Evolutionary conservation across 1,284 basidiomycete genomes (phyloP), one percentile per base, ranked within the genome.

Genomic region (Cryptococcus sp.): DNA sequence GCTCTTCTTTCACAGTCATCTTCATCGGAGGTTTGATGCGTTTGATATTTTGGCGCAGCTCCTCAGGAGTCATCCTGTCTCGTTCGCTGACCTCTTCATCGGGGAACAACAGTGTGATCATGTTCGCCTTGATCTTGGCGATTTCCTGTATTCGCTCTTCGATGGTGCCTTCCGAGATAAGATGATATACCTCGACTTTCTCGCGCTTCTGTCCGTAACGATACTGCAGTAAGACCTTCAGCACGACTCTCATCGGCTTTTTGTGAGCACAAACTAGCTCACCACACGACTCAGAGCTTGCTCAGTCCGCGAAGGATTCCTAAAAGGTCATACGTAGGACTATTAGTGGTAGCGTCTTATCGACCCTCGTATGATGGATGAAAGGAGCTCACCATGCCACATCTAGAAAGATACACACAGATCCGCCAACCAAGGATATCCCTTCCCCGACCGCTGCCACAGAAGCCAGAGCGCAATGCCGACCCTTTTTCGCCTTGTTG

Each of bases 221-320:
- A 30, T 57, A 50, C 55, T 57, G 22, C 22, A 15, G 40, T 38
- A 3, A 22, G 2, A 10, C 30, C 13, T 35, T 35, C 30, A 35
- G 30, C 30, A 35, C 8, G 2, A 35, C 13, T 35, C 13, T 13
- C 30, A 2, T 8, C 13, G 13, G 13, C 13, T 35, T 35, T 13
- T 10, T 10, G 10, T 35, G 8, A 13, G 8, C 30, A 10, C 30
- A 5, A 13, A 35, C 2, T 3, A 2, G 13, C 54, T 30, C 23
- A 57, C 55, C 3, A 57, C 19, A 45, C 55, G 48, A 23, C 46
- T 45, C 49, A 52, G 50, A 16, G 50, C 49, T 41, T 57, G 55
- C 27, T 13, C 49, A 38, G 50, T 48, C 11, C 39, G 30, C 8
- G 48, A 20, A 20, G 55, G 55, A 23, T 57, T 57, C 55, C 55